These are phyloP conservation scores for Roridomyces roridus DNA, from an alignment of 768 basidiomycete species.

Conservation along the genomic window DNA sequence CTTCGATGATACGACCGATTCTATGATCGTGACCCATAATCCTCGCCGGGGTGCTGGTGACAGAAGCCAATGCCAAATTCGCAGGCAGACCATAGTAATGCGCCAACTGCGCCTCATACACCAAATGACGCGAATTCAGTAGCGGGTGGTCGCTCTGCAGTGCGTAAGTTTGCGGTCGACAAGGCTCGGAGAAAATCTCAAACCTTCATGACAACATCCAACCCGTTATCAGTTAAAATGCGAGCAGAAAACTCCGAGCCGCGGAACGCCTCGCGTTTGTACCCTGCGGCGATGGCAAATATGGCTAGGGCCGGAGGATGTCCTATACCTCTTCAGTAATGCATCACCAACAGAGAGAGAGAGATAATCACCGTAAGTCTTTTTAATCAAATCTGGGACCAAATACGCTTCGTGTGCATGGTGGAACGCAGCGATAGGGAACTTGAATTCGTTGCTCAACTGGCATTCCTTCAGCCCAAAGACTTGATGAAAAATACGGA, in stretches of 20 bases:
- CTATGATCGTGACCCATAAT: conserved; percentile 71
- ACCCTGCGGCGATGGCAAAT: not conserved
- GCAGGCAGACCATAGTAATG: conserved; percentile 67
- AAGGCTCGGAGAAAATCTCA: not conserved
- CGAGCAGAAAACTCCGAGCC: conserved; percentile 76
- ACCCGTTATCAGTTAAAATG: conserved; percentile 66
- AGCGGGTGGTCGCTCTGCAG: conserved; percentile 61
- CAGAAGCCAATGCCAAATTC: conserved; percentile 61
- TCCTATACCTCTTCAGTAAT: too few species aligned
- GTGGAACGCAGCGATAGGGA: conserved; percentile 75
- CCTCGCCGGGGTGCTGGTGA: conserved; percentile 67
- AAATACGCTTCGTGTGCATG: conserved; percentile 83
- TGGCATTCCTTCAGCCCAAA: conserved; percentile 33
- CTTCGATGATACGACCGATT: conserved; percentile 63
- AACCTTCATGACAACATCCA: conserved; percentile 79
- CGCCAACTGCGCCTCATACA: conserved; percentile 74
- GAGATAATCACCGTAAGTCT: too few species aligned
- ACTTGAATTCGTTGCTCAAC: conserved; percentile 85
- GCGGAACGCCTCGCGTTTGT: conserved; percentile 62
- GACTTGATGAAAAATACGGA: too few species aligned
- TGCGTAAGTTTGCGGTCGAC: not conserved
- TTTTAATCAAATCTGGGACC: conserved; percentile 76
- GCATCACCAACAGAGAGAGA: too few species aligned
- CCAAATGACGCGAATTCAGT: conserved; percentile 65
- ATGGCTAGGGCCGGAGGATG: too few species aligned